phyloP scores from a whole-genome alignment of 768 basidiomycete genomes.

The Amanita thiersii region DNA sequence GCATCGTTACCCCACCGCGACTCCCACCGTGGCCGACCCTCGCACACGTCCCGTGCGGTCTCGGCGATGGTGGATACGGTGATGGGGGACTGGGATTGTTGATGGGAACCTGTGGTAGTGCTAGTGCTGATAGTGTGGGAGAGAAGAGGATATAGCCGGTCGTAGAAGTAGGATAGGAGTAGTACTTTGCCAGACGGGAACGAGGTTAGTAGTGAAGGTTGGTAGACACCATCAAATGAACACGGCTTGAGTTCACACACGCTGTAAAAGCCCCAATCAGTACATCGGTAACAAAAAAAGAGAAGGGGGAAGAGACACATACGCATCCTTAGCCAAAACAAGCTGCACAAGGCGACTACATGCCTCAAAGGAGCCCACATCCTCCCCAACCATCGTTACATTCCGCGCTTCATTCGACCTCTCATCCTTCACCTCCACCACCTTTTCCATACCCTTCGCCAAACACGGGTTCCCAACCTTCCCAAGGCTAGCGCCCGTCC shows the following conservation, averaged over 20 bases:
- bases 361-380: constrained; percentile 76
- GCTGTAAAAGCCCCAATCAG: constrained; percentile 24
- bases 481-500: constrained; percentile 10
- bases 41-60: constrained; percentile 68
- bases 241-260: constrained; percentile 91
- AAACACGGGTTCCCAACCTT: constrained; percentile 76
- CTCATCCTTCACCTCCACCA: constrained; percentile 55
- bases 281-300: neutral
- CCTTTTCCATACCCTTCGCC: constrained; percentile 50
- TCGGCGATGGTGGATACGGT: constrained; percentile 51
- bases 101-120: neutral
- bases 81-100: constrained; percentile 17
- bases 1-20: constrained; percentile 32
- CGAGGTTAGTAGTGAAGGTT: constrained; percentile 83
- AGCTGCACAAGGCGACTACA: constrained; percentile 80
- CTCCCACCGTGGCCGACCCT: constrained; percentile 55
- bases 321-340: constrained; percentile 94
- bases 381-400: constrained; percentile 82
- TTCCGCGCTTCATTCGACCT: constrained; percentile 32
- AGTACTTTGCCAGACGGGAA: constrained; percentile 83
- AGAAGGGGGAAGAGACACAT: constrained; percentile 24
- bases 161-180: constrained; percentile 97
- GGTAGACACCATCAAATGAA: constrained; percentile 96
- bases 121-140: constrained; percentile 9
- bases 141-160: constrained; percentile 79